Percentiles rank a stretch among this genome's conserved stretches.
Evolutionary conservation across 331 rosid genomes (phyloP).

Genomic region (Cucumis variabilis): DNA sequence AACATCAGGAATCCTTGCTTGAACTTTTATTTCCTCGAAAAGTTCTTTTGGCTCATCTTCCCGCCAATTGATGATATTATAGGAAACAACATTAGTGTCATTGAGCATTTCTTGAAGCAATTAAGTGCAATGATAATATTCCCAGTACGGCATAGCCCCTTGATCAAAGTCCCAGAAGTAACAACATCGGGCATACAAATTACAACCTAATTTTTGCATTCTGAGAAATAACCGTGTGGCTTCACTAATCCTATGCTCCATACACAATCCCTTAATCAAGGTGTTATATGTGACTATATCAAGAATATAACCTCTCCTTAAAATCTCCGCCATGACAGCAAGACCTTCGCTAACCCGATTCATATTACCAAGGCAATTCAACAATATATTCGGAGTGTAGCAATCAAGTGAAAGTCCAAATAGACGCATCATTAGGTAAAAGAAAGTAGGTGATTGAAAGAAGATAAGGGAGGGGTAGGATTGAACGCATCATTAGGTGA

Average conservation of each 20-base stretch:
- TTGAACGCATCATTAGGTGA: too few relatives aligned
- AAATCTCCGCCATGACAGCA: too few relatives aligned
- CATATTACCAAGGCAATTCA: too few relatives aligned
- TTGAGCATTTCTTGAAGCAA: constrained; percentile 50
- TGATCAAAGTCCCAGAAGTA: constrained; percentile 43
- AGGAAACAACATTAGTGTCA: constrained; percentile 36
- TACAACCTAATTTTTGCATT: constrained; percentile 45
- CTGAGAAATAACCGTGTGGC: constrained; percentile 36
- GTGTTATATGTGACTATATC: too few relatives aligned
- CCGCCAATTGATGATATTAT: constrained; percentile 40
- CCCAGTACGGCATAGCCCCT: constrained; percentile 53
- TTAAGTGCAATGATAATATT: constrained; percentile 40
- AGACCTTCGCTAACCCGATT: too few relatives aligned
- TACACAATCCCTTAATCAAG: too few relatives aligned
- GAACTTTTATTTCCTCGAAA: constrained; percentile 50
- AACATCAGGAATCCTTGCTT: constrained; percentile 41
- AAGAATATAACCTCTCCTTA: too few relatives aligned
- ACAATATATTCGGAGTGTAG: too few relatives aligned
- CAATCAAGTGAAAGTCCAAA: too few relatives aligned
- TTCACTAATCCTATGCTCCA: constrained; percentile 37
- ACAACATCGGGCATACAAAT: constrained; percentile 40
- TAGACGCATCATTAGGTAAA: too few relatives aligned
- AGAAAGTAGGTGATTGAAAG: too few relatives aligned
- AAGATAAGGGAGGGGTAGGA: too few relatives aligned
- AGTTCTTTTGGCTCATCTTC: constrained; percentile 47